Evolutionary conservation across 768 basidiomycete genomes (phyloP), one percentile per base, ranked within the genome.

Genomic region (Gelatoporia subvermispora): DNA sequence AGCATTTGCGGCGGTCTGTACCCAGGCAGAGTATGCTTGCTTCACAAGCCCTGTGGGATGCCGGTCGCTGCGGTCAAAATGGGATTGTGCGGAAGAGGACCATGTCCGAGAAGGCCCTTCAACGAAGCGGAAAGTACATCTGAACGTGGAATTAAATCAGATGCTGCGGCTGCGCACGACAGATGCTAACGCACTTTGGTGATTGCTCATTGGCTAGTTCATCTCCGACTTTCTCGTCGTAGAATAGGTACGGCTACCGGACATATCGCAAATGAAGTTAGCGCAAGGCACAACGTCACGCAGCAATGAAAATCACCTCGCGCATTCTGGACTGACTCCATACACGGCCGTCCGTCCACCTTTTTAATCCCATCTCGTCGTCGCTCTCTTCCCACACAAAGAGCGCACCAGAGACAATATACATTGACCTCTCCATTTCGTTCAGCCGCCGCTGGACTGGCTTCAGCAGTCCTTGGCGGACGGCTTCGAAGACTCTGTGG

Each of bases 301-400:
- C n/a, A 7, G 16, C 16, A 11, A 36, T 24, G 34, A 10, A n/a
- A 37, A 8, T 49, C 39, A 77, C 78, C 70, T 80, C 80, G 54
- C 81, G 70, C 78, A 83, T 82, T 39, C 82, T 73, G 46, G 79
- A 81, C 62, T 82, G 80, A 44, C 81, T 80, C 82, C 81, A 84
- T 37, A 82, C 71, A 28, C 81, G 76, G 20, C 82, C 82, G 67
- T 85, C 83, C 42, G 83, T 85, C 82, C 82, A 84, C 53, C 83
- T 69, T 59, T 81, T 82, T 43, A 84, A 65, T 10, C 82, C 82
- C 43, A 72, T 72, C 42, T 83, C 82, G 51, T 83, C 80, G 42
- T 84, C 81, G 53, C 75, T 75, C 63, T 85, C 82, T 57, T 81
- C 75, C 84, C 84, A 85, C 39, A 84, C 80, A 58, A 84, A 85